phyloP scores from a whole-genome alignment of 2,329 filamentous ascomycete genomes.

The Colletotrichum sp. region DNA sequence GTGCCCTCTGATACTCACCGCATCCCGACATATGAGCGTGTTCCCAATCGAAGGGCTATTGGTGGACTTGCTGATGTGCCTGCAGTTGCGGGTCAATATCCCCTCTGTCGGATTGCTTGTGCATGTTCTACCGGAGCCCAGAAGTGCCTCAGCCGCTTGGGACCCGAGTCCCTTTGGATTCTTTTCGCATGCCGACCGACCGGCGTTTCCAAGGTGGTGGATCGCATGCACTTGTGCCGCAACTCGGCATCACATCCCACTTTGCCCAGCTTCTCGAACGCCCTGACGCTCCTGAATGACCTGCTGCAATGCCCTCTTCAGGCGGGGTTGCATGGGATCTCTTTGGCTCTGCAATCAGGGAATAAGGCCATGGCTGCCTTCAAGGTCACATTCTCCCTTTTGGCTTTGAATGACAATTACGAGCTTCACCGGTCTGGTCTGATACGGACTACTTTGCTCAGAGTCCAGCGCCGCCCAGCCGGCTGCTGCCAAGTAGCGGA shows the following conservation, averaged over 20 bases:
- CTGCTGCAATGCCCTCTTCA: neutral
- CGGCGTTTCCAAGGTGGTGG: neutral
- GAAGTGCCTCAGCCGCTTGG: neutral
- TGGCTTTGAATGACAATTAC: neutral
- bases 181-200: neutral
- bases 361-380: neutral
- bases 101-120: constrained; percentile 17
- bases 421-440: neutral
- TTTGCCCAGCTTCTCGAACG: neutral
- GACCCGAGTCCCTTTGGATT: neutral
- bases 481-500: neutral
- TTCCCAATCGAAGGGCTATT: constrained; percentile 3
- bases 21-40: neutral
- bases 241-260: neutral
- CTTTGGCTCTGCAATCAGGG: neutral
- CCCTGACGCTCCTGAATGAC: neutral
- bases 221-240: neutral
- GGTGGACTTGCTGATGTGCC: constrained; percentile 1
- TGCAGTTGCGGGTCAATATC: constrained; percentile 15
- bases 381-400: neutral
- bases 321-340: neutral
- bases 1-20: constrained; percentile 1
- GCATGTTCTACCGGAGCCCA: neutral
- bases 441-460: neutral
- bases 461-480: neutral